Base-by-base conservation (phyloP, 2,329 filamentous ascomycete species). In the Delphinella strobiligena region DNA sequence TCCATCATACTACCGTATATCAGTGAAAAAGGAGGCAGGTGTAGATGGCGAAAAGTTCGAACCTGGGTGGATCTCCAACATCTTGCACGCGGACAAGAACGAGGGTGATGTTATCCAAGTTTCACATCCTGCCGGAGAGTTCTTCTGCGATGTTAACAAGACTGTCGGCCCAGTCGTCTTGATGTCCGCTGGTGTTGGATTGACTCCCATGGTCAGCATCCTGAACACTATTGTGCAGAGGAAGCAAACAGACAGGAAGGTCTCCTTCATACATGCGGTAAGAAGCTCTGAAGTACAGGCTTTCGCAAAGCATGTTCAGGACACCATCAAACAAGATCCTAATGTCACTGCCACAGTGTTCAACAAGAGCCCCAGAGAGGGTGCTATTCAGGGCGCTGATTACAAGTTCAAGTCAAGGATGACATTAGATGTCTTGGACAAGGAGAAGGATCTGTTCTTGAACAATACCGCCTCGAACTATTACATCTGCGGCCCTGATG, bases 401-500 rank as follows among this genome's bases (percentile, higher is more conserved):
- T 83, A 78, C 55, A 61, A 80, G 42, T 66, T 74, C 48, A 59
- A 62, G 7, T 74, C 79, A 3, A 67, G 74, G 5, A 59, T 83
- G 12, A 66, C 76, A 42, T 55, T 87, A n/a, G 58, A 62, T 22
- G 67, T 64, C 40, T 54, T 84, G 29, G 67, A 73, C 46, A 54
- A 59, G 17, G 62, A 71, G 7, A 52, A 60, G 1, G 63, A 73
- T 34, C 60, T 88, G n/a, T 74, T 69, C 47, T 53, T 78, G 1
- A 61, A 65, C 15, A 63, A 80, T 48, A 36, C 58, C 1, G 60
- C 60, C 32, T 67, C 82, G 0, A 65, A 77, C 51, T 88, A 86
- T 56, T 87, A 74, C 49, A 61, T 84, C 38, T 88, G 83, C 52
- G 83, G 82, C 0, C 82, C 82, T 0, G 67, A 69, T 44, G 54